A percentile compares a stretch with the other conserved stretches of the same genome.
Evolutionary conservation across 2,329 filamentous ascomycete species (phyloP).

Genomic region (Rutstroemia sydowiana): DNA sequence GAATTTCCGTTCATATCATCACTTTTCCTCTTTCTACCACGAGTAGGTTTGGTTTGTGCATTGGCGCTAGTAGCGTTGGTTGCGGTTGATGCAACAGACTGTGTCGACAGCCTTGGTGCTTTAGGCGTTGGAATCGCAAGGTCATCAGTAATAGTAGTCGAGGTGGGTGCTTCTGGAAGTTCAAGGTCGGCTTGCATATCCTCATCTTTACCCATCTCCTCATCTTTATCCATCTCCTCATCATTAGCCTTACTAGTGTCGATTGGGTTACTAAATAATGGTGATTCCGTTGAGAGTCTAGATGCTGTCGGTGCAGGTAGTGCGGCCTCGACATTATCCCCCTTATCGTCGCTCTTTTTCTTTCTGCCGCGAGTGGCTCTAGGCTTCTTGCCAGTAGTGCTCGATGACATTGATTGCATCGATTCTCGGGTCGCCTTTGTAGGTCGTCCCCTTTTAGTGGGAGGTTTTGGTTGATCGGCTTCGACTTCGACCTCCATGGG

Average conservation of each 20-base stretch:
- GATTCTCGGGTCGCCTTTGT: conserved; percentile 42
- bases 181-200: no score
- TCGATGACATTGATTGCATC: conserved; percentile 33
- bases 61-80: conserved; percentile 17
- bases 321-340: conserved; percentile 42
- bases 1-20: conserved; percentile 12
- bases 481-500: conserved; percentile 46
- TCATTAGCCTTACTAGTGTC: no score
- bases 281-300: no score
- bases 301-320: conserved; percentile 31
- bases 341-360: conserved; percentile 46
- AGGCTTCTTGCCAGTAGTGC: conserved; percentile 47
- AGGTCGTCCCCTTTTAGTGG: no score
- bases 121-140: no score
- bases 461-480: no score
- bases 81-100: not conserved
- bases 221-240: no score
- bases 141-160: no score
- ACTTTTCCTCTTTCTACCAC: conserved; percentile 26
- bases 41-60: conserved; percentile 19
- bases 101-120: not conserved
- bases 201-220: no score
- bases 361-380: conserved; percentile 51
- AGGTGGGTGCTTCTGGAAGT: no score
- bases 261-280: no score